Evolutionary conservation across 495 filamentous ascomycete genomes (phyloP).

Genomic region (Wilcoxina mikolae): DNA sequence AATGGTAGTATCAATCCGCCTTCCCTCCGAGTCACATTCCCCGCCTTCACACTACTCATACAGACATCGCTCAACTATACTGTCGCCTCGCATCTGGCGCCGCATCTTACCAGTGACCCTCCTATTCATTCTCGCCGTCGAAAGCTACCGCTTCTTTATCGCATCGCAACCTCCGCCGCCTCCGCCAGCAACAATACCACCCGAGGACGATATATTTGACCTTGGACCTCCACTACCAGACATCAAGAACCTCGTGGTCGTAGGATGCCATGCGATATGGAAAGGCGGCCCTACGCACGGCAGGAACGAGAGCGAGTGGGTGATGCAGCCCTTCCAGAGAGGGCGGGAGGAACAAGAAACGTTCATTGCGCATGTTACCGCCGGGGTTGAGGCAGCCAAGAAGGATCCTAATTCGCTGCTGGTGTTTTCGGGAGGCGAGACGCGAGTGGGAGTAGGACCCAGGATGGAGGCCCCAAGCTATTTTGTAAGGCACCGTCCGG

Average conservation of each 20-base stretch:
- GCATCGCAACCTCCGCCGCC: no score
- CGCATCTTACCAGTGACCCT: conserved; percentile 6
- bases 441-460: conserved; percentile 17
- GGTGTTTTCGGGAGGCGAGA: conserved; percentile 48
- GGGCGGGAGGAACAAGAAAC: conserved; percentile 49
- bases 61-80: conserved; percentile 4
- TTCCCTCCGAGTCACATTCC: conserved; percentile 8
- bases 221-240: conserved; percentile 4
- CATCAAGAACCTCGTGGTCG: conserved; percentile 42
- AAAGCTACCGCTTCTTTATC: conserved; percentile 5
- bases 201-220: conserved; percentile 2
- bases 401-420: conserved; percentile 35
- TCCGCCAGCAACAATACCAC: not conserved
- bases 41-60: conserved; percentile 4
- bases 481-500: conserved; percentile 30
- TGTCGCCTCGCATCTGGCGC: conserved; percentile 10
- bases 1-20: conserved; percentile 22
- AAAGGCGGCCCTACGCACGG: conserved; percentile 46
- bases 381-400: conserved; percentile 38
- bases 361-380: conserved; percentile 54
- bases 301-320: conserved; percentile 51
- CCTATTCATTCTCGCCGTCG: conserved; percentile 4
- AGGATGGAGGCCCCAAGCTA: conserved; percentile 50
- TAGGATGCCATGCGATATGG: conserved; percentile 75
- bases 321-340: conserved; percentile 35